Base-by-base conservation (phyloP, 768 basidiomycete genomes). In the Nidularia pulvinata region DNA sequence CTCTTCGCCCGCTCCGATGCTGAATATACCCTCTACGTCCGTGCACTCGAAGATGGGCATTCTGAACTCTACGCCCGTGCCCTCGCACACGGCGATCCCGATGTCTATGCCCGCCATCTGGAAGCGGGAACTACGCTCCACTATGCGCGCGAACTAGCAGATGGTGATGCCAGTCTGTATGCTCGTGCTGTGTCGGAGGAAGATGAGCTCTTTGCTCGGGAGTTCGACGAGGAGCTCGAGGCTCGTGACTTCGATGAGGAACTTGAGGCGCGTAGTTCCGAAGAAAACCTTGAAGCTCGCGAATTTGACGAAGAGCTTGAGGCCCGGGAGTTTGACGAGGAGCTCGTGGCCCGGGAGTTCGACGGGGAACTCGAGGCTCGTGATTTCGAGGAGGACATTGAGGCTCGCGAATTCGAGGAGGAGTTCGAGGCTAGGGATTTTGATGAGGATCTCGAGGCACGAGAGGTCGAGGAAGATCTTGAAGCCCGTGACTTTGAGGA, bases 191-290 rank as follows among this genome's bases (percentile, higher is more conserved):
- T 19, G 19, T 19, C 19, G 19, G 19, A 19, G 19, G 19, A 19
- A 19, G 19, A 19, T 19, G 19, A 19, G 19, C 19, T 19, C 19
- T 19, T 19, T 19, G 19, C 19, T 16, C 53, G 35, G 6, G 35
- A 54, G 25, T 60, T 58, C 42, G 61, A 62, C n/a, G 55, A 49
- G 6, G 61, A 62, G 13, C 47, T 58, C 22, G 47, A 47, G 5
- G 46, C 14, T n/a, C 14, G 46, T 14, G 46, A 47, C 46, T 32
- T 10, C 37, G 37, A 39, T 10, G 37, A 39, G 16, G 37, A 39
- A 10, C 37, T 39, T 39, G 37, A 39, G 37, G 37, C 16, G 1
- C 19, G 19, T 19, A 19, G 19, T 16, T 39, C 16, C 10, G 46
- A 46, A 10, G 46, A 46, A 11, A 2, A 46, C 11, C 10, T 46